Base-by-base conservation (phyloP, 805 yeast genomes). In the Cyberlindnera euphorbiiphila region DNA sequence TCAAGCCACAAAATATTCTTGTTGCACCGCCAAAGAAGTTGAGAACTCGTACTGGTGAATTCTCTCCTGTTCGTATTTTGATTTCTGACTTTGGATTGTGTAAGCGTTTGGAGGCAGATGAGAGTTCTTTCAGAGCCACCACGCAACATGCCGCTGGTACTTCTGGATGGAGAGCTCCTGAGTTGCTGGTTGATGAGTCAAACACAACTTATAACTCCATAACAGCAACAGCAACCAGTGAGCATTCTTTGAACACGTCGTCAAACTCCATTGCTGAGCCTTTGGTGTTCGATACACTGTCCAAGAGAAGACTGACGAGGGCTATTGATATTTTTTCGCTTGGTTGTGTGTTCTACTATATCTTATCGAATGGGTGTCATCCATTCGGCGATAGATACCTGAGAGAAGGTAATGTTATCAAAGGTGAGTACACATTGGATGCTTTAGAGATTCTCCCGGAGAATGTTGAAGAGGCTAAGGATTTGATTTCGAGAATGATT, bases 81-180 rank as follows among this genome's bases (percentile, higher is more conserved):
- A 89, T 93, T 19, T 88, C 97, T 1, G 99, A 93, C 61, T 93
- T 93, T 65, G 99, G 99, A 0, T 71, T 93, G 8, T 93, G 98
- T 58, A 89, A 91, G 56, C 85, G 84, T 54, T 65, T 93, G 35
- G 98, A 93, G 45, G 76, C 80, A 12, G 98, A 88, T 50, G 96
- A 93, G 60, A 84, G 95, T 2, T 85, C 96, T 2, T 91, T 91
- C 60, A 73, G 91, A 45, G 95, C 96, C 0, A 91, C 96, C 0
- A 81, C 93, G 0, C 88, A 86, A 23, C 81, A 87, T 52, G 94
- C 95, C 14, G 95, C 97, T 1, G 98, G 98, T 2, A 93, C 98
- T 0, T 76, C 93, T 4, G 99, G 99, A 4, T 93, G 98, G 98
- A 74, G 97, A 50, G 98, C 99, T 0, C 98, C 98, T 0, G 98